phyloP scores from a whole-genome alignment of 2,329 filamentous ascomycete species.

The Fusarium miscanthi region DNA sequence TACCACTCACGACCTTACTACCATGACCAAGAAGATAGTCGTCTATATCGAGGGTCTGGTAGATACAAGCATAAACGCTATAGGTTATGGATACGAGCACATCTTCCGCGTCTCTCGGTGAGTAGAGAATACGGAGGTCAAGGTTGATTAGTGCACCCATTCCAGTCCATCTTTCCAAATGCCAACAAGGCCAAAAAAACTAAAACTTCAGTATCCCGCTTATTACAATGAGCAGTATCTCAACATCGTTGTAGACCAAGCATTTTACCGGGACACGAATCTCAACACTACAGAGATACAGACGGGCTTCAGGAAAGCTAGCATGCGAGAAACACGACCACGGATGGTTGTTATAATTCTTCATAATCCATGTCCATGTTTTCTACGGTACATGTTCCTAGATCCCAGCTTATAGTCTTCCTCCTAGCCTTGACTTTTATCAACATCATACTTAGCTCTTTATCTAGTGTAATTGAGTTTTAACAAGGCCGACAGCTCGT shows the following conservation, averaged over 20 bases:
- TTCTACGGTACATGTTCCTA: neutral
- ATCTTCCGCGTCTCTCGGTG: neutral
- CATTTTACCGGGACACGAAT: neutral
- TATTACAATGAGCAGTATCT: neutral
- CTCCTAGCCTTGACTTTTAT: accelerated
- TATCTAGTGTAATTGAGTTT: accelerated
- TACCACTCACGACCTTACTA: neutral
- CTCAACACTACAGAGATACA: too few relatives aligned
- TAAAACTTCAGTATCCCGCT: neutral
- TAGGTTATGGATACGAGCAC: neutral
- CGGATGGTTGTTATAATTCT: accelerated
- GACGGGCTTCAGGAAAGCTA: too few relatives aligned
- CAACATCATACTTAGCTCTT: accelerated
- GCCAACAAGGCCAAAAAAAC: neutral
- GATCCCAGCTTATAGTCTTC: accelerated
- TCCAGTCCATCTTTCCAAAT: neutral
- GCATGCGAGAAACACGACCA: too few relatives aligned
- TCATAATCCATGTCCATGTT: accelerated
- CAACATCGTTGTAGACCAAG: neutral
- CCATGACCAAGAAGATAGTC: accelerated
- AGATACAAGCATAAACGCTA: neutral
- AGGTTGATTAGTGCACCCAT: too few relatives aligned
- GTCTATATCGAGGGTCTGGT: neutral
- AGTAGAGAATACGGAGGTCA: neutral
- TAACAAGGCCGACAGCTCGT: too few relatives aligned